Base-by-base conservation (phyloP, 805 yeast genomes). In the Metschnikowia baotianmanensis region DNA sequence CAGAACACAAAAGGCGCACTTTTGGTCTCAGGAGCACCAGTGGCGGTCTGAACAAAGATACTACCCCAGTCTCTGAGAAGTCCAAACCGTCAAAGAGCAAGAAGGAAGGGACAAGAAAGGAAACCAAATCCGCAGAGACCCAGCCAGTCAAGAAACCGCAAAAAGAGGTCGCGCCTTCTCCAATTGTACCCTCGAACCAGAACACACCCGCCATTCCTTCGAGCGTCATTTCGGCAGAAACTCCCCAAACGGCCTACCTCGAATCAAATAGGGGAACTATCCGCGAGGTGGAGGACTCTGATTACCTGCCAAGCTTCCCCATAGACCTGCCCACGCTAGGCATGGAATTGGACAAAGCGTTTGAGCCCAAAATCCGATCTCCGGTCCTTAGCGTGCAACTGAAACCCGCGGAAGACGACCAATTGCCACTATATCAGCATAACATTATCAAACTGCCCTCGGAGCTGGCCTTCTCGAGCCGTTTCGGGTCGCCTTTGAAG, bases 401-500 rank as follows among this genome's bases (percentile, higher is more conserved):
- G n/a, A n/a, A n/a, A n/a, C n/a, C n/a, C n/a, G n/a, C n/a, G n/a
- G n/a, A n/a, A n/a, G n/a, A n/a, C n/a, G n/a, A n/a, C n/a, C n/a
- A n/a, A n/a, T n/a, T n/a, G n/a, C n/a, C n/a, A n/a, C n/a, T n/a
- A n/a, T n/a, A n/a, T n/a, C n/a, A n/a, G n/a, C n/a, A 11, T 8
- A 6, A 16, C 19, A 43, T 49, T 20, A 2, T 20, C 33, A 10
- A 17, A 31, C 9, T 53, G 58, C n/a, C 31, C 54, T 5, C 52
- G 33, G 16, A 32, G 34, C 6, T 31, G 45, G 13, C 33, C 19
- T 13, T 28, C 34, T 13, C 45, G 39, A 17, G 36, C 45, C 47
- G 42, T 18, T 46, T 50, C 19, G 71, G 68, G 5, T 61, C 68
- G 5, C 72, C 72, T 5, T 62, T 62, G 31, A 46, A 53, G 23